Evolutionary conservation across 2,329 filamentous ascomycete genomes (phyloP).

Genomic region (Aspergillus ochraceoroseus): DNA sequence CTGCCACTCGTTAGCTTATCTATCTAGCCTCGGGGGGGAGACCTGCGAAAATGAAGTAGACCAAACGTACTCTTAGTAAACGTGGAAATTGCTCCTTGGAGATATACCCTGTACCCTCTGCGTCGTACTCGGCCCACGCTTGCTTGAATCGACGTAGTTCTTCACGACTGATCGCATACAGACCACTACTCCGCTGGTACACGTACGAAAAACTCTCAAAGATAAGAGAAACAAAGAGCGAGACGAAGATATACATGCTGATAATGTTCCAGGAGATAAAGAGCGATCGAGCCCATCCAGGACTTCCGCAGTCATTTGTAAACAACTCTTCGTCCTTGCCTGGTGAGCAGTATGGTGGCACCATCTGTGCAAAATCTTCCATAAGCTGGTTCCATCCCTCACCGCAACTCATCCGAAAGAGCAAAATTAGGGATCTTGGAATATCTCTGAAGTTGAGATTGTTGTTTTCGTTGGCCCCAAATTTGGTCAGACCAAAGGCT

Average conservation of each 20-base stretch:
- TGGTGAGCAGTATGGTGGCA: constrained; percentile 70
- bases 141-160: constrained; percentile 97
- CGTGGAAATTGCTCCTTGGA: constrained; percentile 83
- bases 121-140: constrained; percentile 94
- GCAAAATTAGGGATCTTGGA: constrained; percentile 83
- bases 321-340: constrained; percentile 63
- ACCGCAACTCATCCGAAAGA: constrained; percentile 88
- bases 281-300: constrained; percentile 76
- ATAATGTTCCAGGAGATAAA: constrained; percentile 98
- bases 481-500: constrained; percentile 89
- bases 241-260: constrained; percentile 99
- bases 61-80: constrained; percentile 63
- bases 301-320: constrained; percentile 86
- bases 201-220: constrained; percentile 99
- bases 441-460: constrained; percentile 93
- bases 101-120: constrained; percentile 85
- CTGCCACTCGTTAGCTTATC: constrained; percentile 29
- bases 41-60: constrained; percentile 10
- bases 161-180: constrained; percentile 83
- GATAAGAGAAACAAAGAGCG: constrained; percentile 94
- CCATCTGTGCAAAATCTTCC: constrained; percentile 85
- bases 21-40: too few relatives aligned
- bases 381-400: constrained; percentile 97
- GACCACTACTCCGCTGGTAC: constrained; percentile 91
- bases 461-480: constrained; percentile 64